phyloP scores from a whole-genome alignment of 495 filamentous ascomycete species.

The Podospora anserina region DNA sequence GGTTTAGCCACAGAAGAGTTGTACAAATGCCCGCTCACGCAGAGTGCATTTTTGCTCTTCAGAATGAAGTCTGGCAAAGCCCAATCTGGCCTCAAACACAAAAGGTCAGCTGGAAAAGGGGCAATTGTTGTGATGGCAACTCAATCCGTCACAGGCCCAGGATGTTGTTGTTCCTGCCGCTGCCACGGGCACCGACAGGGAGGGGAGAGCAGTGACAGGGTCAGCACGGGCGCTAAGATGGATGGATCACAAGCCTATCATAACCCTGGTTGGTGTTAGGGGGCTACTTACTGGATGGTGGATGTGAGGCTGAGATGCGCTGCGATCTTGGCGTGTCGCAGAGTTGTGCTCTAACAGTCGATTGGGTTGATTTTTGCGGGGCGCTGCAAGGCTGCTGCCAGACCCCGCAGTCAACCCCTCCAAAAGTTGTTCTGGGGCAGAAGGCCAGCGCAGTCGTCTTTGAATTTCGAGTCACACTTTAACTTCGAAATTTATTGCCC shows the following conservation, averaged over 20 bases:
- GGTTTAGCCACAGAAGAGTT: neutral
- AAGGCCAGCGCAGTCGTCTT: neutral
- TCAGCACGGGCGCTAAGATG: conserved; percentile 22
- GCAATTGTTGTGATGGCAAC: conserved; percentile 17
- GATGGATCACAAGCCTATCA: neutral
- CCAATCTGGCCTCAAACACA: neutral
- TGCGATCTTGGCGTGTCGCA: neutral
- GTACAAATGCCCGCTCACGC: neutral
- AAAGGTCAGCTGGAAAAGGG: conserved; percentile 3
- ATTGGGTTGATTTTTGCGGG: neutral
- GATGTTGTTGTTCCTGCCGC: conserved; percentile 17
- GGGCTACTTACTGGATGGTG: neutral
- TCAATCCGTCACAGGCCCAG: conserved; percentile 10
- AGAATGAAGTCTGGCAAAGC: neutral
- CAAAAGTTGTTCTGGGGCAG: neutral
- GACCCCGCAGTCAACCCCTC: conserved; percentile 9
- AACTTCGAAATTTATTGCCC: neutral
- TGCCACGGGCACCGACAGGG: conserved; percentile 20
- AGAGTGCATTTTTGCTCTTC: neutral
- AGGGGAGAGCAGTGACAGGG: conserved; percentile 13
- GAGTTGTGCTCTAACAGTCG: neutral
- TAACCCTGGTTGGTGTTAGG: neutral
- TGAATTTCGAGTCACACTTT: conserved; percentile 12
- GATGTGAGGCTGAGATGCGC: neutral
- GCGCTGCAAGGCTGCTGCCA: neutral